These are phyloP conservation scores for Trypanosoma rangeli DNA, from an alignment of 208 protist genomes.

Conservation along the genomic window DNA sequence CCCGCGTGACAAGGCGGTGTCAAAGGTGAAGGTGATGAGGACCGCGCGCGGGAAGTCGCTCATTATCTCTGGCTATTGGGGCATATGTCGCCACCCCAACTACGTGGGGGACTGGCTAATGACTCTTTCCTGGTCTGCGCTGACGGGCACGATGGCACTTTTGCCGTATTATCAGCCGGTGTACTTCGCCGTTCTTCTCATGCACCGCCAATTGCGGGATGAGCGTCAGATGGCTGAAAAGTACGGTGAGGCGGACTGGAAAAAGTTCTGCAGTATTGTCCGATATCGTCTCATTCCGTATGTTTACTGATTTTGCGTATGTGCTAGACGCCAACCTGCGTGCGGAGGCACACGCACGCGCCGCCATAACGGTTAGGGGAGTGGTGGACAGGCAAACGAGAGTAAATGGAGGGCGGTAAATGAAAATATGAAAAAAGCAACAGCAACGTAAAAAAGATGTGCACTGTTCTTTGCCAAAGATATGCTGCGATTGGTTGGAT, in stretches of 20 bases:
- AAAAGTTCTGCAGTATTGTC: constrained; percentile 89
- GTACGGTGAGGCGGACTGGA: constrained; percentile 92
- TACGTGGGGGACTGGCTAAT: constrained; percentile 96
- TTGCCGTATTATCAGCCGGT: constrained; percentile 94
- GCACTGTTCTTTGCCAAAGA: too few species aligned
- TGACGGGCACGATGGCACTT: constrained; percentile 55
- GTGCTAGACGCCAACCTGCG: neutral
- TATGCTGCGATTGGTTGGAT: too few species aligned
- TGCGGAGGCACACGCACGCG: neutral
- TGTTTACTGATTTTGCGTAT: constrained; percentile 52
- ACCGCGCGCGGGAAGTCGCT: constrained; percentile 86
- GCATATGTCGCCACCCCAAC: constrained; percentile 96
- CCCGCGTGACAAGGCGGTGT: constrained; percentile 58
- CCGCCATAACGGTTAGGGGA: neutral
- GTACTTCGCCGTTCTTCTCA: constrained; percentile 93
- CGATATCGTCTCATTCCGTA: constrained; percentile 90
- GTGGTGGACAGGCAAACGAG: too few species aligned
- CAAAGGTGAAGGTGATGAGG: constrained; percentile 75
- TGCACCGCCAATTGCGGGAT: constrained; percentile 94
- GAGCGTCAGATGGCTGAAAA: constrained; percentile 90
- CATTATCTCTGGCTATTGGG: constrained; percentile 96
- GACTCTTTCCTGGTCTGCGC: constrained; percentile 64
- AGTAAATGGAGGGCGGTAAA: too few species aligned
- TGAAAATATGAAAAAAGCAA: too few species aligned
- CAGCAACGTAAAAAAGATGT: too few species aligned